Base-by-base conservation (phyloP, 2,329 filamentous ascomycete genomes). In the Beauveria scarabaeidicola region DNA sequence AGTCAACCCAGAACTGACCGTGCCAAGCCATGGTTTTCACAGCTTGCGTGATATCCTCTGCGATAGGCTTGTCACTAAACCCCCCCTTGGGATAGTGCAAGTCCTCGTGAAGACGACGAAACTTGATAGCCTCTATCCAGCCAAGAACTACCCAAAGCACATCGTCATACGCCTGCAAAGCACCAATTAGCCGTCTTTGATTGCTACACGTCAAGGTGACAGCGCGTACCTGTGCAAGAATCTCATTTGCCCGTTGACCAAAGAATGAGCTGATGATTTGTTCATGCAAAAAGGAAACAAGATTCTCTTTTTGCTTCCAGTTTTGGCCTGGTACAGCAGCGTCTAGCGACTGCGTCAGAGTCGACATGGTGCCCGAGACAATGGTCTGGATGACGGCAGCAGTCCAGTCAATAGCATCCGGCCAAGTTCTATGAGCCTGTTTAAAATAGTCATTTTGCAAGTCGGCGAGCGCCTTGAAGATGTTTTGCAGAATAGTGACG, bases 81-180 rank as follows among this genome's bases (percentile, higher is more conserved):
- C 60, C 52, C 44, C 54, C 62, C 10, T 56, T 32, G 17, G 72
- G 71, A 66, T 87, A 89, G 69, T 90, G 85, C 19, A 84, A 70
- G 2, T 77, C 73, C 2, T 82, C 84, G 69, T 95, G 90, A n/a
- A 81, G 75, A 36, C 84, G 76, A 55, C 93, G 83, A 68, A 96
- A 91, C 64, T 88, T 86, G 63, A 91, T 82, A 52, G 83, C 84
- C 69, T 96, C 90, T 56, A 97, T 76, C 92, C 93, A 97, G 63
- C 88, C 90, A 41, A 97, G 79, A 2, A 95, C 91, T 1, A 97
- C 91, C 93, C 93, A 97, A 3, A 96, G 81, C 76, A 96, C 96
- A 70, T 97, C 93, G 69, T 97, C 93, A 70, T 87, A 96, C 0
- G 93, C 93, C 77, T 94, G 78, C 1, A 19, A 27, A 23, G 3